Conservation (phyloP, 2,329 filamentous ascomycete genomes). For the Pestalotiopsis sp. region DNA sequence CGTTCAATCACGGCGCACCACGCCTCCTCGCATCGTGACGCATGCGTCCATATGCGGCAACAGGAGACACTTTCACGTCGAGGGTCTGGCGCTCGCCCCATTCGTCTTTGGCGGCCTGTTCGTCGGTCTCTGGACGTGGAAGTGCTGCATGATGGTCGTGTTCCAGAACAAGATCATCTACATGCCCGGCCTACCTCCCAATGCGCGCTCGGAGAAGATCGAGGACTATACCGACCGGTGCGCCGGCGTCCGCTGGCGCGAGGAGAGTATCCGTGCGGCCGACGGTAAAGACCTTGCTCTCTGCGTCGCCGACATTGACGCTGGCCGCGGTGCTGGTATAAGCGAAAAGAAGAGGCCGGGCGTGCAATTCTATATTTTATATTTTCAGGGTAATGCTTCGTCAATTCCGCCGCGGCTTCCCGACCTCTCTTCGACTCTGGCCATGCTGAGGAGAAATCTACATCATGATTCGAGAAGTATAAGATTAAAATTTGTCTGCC, state of each 20-base stretch:
- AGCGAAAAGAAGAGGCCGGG: slow-evolving; percentile 18
- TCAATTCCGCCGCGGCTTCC: slow-evolving; percentile 60
- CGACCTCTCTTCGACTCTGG: slow-evolving; percentile 56
- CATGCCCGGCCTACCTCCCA: slow-evolving; percentile 75
- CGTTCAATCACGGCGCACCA: slow-evolving; percentile 22
- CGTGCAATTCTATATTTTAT: slow-evolving; percentile 55
- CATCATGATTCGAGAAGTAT: slow-evolving; percentile 30
- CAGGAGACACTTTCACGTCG: slow-evolving; percentile 36
- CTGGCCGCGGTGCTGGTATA: slow-evolving; percentile 20
- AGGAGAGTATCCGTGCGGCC: slow-evolving; percentile 59
- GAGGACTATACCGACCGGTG: slow-evolving; percentile 64
- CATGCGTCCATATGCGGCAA: slow-evolving; percentile 20
- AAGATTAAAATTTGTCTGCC: slow-evolving; percentile 53
- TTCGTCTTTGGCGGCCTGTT: slow-evolving; percentile 68
- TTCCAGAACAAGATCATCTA: slow-evolving; percentile 86
- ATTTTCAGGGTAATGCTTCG: slow-evolving; percentile 63
- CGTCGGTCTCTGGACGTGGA: slow-evolving; percentile 65
- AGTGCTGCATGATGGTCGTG: slow-evolving; percentile 73
- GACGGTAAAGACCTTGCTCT: slow-evolving; percentile 70
- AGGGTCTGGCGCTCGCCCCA: slow-evolving; percentile 63
- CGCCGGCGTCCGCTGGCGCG: slow-evolving; percentile 67
- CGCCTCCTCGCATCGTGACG: slow-evolving; percentile 20
- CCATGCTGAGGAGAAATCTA: slow-evolving; percentile 42
- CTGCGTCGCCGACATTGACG: slow-evolving; percentile 51
- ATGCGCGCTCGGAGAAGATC: slow-evolving; percentile 69